Evolutionary conservation across 2,329 filamentous ascomycete species (phyloP).

Genomic region (Botrytis fabae): DNA sequence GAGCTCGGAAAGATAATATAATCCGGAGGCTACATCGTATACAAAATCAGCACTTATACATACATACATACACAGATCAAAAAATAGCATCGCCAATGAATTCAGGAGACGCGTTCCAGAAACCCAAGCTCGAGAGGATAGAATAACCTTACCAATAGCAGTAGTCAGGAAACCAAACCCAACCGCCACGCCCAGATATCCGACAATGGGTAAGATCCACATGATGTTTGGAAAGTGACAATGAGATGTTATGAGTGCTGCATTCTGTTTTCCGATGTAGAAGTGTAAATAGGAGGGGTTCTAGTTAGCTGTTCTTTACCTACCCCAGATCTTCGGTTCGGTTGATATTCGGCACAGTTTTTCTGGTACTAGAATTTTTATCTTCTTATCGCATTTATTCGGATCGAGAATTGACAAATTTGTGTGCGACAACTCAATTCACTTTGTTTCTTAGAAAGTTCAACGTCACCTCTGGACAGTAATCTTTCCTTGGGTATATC

Average conservation of each 20-base stretch:
- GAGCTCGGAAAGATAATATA: constrained; percentile 97
- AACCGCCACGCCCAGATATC: constrained; percentile 81
- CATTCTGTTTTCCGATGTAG: constrained; percentile 29
- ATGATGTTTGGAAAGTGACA: constrained; percentile 43
- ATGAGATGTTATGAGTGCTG: constrained; percentile 31
- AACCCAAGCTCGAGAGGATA: background rate
- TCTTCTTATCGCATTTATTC: constrained; percentile 17
- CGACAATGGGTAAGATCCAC: constrained; percentile 94
- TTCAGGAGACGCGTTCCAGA: background rate
- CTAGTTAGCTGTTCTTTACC: constrained; percentile 20
- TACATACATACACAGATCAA: no score
- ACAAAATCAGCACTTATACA: background rate
- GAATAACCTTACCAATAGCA: constrained; percentile 68
- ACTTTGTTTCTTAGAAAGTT: background rate
- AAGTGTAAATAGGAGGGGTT: background rate
- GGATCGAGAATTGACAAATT: constrained; percentile 5
- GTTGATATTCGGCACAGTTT: constrained; percentile 23
- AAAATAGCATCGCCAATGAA: background rate
- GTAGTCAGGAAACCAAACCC: constrained; percentile 94
- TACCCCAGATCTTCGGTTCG: constrained; percentile 23
- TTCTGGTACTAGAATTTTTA: constrained; percentile 15
- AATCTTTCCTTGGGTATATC: background rate
- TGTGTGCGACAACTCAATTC: background rate
- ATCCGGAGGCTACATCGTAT: constrained; percentile 70
- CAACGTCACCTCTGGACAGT: background rate